Evolutionary conservation across 2,329 filamentous ascomycete species (phyloP), one percentile per base, ranked within the genome.

Genomic region (Apiospora rasikravindrae): DNA sequence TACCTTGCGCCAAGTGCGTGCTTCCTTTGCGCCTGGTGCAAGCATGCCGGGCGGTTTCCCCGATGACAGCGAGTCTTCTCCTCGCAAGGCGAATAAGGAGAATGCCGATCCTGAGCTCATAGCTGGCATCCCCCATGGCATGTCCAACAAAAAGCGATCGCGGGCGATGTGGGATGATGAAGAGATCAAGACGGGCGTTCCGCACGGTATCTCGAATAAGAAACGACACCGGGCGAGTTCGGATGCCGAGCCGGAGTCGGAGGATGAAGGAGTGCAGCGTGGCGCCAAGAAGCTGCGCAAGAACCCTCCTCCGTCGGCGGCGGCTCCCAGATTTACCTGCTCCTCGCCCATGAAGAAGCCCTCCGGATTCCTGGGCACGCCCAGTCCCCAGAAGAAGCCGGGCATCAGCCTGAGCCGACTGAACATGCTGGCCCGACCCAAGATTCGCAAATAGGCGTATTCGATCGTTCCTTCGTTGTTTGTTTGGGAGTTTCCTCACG

Each of bases 161-260:
- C 86, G 90, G 26, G 86, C 86, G n/a, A 86, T 82, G 69, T 86
- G 85, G 70, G 88, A 90, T 73, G 51, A 69, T 33, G 78, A 78
- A 2, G 64, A 73, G n/a, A 26, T 71, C 24, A 73, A 67, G 67
- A 77, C 80, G n/a, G 85, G 85, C 51, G 85, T 90, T 49, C 85
- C 88, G 4, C 90, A 92, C 75, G 90, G 90, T 24, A 88, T 92
- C 82, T 81, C 84, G 10, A 92, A 89, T 82, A 92, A 92, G 85
- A 92, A 91, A 82, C 88, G 90, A 37, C 86, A 88, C 76, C 86
- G 90, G n/a, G 86, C 86, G 22, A 86, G 82, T 70, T 86, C 85
- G 67, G 88, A 90, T 57, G 88, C 89, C 71, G 89, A 90, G 70
- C 86, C 88, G 45, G 85, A 87, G 69, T 80, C 87, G 69, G 80